Percentiles rank a stretch among this genome's conserved stretches.
phyloP scores from a whole-genome alignment of 768 basidiomycete genomes.

The Glaciozyma antarctica region DNA sequence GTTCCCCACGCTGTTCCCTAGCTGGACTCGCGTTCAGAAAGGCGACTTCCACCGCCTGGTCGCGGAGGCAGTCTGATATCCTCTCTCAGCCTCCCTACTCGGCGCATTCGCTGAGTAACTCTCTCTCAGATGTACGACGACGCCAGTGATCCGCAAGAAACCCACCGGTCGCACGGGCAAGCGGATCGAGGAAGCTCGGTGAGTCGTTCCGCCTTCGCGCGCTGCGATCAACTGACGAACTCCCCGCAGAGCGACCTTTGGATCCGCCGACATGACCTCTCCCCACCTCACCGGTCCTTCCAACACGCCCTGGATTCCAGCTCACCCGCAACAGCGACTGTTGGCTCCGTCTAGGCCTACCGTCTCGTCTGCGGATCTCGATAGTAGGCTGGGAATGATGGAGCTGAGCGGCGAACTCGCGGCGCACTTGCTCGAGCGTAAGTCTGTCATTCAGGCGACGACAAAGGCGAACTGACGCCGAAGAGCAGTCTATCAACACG shows the following conservation, averaged over 20 bases:
- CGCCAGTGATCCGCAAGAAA: slow-evolving; percentile 23
- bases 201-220: neutral
- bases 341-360: neutral
- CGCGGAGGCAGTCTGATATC: too few species aligned
- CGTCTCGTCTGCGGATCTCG: neutral
- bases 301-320: slow-evolving; percentile 27
- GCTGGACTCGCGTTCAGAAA: too few species aligned
- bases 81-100: too few species aligned
- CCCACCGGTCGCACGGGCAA: slow-evolving; percentile 20
- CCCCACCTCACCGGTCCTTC: slow-evolving; percentile 14
- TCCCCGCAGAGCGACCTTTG: slow-evolving; percentile 22
- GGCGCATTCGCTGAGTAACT: neutral
- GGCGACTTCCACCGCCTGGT: too few species aligned
- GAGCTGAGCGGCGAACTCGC: slow-evolving; percentile 20
- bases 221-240: neutral
- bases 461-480: neutral
- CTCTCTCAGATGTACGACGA: slow-evolving; percentile 19
- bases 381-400: neutral
- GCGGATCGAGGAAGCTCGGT: slow-evolving; percentile 29
- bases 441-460: neutral
- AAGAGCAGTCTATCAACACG: slow-evolving; percentile 16
- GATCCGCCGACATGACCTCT: slow-evolving; percentile 13
- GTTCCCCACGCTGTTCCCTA: too few species aligned
- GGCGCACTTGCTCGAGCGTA: slow-evolving; percentile 23
- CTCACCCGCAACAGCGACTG: neutral